phyloP scores from a whole-genome alignment of 768 basidiomycete species.

The Melanogaster broomeanus region DNA sequence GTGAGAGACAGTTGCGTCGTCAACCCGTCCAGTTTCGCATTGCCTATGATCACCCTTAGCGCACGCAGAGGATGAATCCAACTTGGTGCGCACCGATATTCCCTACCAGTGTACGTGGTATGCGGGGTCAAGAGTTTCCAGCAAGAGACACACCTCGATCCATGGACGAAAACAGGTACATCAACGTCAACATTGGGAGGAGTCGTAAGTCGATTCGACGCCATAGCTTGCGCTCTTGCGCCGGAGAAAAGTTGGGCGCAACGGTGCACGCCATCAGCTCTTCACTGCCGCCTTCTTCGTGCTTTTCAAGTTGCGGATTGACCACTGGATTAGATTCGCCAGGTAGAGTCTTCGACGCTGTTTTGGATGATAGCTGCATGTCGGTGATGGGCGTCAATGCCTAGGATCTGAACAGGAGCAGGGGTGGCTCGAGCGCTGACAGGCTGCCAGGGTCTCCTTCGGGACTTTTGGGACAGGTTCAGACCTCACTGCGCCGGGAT shows the following conservation, averaged over 20 bases:
- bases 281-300: not conserved
- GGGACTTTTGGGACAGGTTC: too few species aligned
- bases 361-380: too few species aligned
- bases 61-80: too few species aligned
- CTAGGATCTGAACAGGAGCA: too few species aligned
- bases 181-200: conserved; percentile 55
- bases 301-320: too few species aligned
- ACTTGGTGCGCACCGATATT: conserved; percentile 1
- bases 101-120: not conserved
- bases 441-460: too few species aligned
- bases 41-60: conserved; percentile 35
- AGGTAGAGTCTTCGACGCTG: too few species aligned
- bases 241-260: conserved; percentile 30
- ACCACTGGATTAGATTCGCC: too few species aligned
- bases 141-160: conserved; percentile 54
- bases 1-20: conserved; percentile 51
- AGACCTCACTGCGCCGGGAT: too few species aligned
- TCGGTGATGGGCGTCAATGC: too few species aligned
- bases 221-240: conserved; percentile 53
- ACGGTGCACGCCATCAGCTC: not conserved
- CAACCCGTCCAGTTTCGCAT: conserved; percentile 65
- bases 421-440: too few species aligned
- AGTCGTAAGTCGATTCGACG: conserved; percentile 56
- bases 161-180: conserved; percentile 64
- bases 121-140: not conserved